Conservation (phyloP, 306 rosid species). For the Malus fusca region DNA sequence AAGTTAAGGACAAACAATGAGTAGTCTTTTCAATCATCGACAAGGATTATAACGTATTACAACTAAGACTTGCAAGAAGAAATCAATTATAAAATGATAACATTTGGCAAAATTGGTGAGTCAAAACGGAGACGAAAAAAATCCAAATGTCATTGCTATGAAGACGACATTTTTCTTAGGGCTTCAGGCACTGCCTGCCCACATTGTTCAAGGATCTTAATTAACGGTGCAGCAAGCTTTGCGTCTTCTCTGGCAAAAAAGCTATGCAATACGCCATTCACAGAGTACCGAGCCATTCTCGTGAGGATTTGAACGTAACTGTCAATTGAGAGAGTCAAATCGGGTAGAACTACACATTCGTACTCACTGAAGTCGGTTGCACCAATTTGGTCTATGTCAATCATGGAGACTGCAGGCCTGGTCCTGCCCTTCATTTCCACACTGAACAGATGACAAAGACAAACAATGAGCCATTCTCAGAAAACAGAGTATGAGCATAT, state of each 20-base stretch:
- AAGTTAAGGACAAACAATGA: too few relatives aligned
- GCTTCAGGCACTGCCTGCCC: constrained; percentile 54
- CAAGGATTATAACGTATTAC: not conserved
- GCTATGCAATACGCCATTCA: constrained; percentile 47
- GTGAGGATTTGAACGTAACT: constrained; percentile 40
- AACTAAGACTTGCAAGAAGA: not conserved
- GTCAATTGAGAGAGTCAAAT: constrained; percentile 34
- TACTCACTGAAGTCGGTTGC: constrained; percentile 35
- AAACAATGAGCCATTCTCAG: not conserved
- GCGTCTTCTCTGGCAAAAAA: constrained; percentile 38
- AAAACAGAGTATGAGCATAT: not conserved
- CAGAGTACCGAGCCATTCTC: constrained; percentile 52
- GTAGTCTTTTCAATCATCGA: too few relatives aligned
- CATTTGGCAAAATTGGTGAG: not conserved
- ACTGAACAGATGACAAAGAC: constrained; percentile 24
- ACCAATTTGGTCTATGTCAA: constrained; percentile 32
- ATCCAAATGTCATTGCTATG: constrained; percentile 28
- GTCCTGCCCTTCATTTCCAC: constrained; percentile 19
- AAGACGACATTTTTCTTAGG: constrained; percentile 34
- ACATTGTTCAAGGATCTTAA: constrained; percentile 48
- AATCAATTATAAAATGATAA: not conserved
- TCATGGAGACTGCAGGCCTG: constrained; percentile 26
- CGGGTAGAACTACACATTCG: constrained; percentile 42
- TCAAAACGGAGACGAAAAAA: not conserved
- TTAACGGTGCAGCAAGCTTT: constrained; percentile 38